Evolutionary conservation across 345 rosid genomes (phyloP).

Genomic region (Arabidopsis thaliana): TAIR10.1 NC_003070.9:24809001-24809500

Average conservation of each 20-base stretch:
- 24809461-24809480: neutral
- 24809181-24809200: neutral
- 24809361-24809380: too few species aligned
- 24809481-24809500: too few species aligned
- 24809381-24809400: too few species aligned
- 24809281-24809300: too few species aligned
- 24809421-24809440: constrained; percentile 10
- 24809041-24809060: neutral
- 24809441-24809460: neutral
- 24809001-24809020: too few species aligned
- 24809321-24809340: too few species aligned
- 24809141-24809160: neutral
- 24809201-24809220: neutral
- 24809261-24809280: too few species aligned
- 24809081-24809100: constrained; percentile 18
- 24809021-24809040: too few species aligned
- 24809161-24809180: neutral
- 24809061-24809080: neutral
- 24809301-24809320: too few species aligned
- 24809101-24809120: constrained; percentile 24
- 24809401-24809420: too few species aligned
- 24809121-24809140: constrained; percentile 1
- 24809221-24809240: neutral
- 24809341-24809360: too few species aligned
- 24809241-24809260: neutral